Base-by-base conservation (phyloP, 441 rosid species). In the Populus hybrid region DNA sequence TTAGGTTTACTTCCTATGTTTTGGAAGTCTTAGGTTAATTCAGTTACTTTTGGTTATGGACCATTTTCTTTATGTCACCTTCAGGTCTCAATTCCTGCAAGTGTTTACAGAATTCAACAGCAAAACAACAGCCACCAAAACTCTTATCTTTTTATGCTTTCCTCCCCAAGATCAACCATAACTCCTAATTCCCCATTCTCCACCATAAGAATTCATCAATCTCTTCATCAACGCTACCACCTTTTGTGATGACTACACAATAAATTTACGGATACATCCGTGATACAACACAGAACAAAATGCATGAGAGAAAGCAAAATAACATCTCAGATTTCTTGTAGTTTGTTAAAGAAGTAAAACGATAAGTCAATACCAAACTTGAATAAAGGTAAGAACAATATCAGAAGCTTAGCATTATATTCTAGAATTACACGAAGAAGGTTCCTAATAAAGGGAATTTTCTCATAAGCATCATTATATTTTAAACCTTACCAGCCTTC, bases 401-500 rank as follows among this genome's bases (percentile, higher is more conserved):
- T 59, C 10, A 7, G 11, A 59, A 59, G 64, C 24, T 59, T 8
- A 3, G 64, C 24, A 59, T 59, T 57, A 57, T 57, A 57, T 8
- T 57, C 64, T 59, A 7, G 8, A 12, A 24, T 3, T 12, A 30
- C 20, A 67, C 6, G 30, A 67, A 16, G 42, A 76, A 67, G 28
- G 64, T 73, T 40, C 77, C 61, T 35, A 57, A 26, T 9, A 46
- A 34, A 67, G 18, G 75, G 32, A 70, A 77, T 64, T 24, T 18
- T 73, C 64, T 59, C 50, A 18, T 30, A 46, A 74, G 70, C 72
- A 68, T 67, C 76, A 21, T 30, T 79, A 81, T 81, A 78, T 77
- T 76, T 76, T 81, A 85, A 65, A 63, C 32, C 92, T 89, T 89
- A 93, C 97, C 98, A 94, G 88, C 98, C 99, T 90, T 92, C 99